Evolutionary conservation across 129 eudicot genomes (phyloP), one percentile per base, ranked within the genome.

Genomic region (Flaveria robusta): DNA sequence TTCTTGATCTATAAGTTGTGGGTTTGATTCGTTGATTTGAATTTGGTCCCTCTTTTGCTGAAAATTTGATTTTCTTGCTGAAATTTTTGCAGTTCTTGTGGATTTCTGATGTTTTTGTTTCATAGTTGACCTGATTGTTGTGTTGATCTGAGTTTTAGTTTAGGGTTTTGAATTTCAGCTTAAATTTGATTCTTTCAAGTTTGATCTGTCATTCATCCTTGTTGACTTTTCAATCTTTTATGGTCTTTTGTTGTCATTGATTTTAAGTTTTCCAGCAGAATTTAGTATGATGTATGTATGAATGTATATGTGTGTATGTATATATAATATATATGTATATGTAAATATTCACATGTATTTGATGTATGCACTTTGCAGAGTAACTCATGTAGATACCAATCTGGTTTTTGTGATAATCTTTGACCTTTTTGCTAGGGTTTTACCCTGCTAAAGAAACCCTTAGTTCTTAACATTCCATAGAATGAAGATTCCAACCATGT

Each of bases 1-100:
- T 54, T 74, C 70, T 80, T 68, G 71, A 80, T 80, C 79, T 80
- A 20, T 7, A 43, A 66, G 75, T 55, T 74, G 29, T 55, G 70
- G 70, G 75, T 74, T 68, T 54, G 42, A 55, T 74, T 54, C 42
- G 9, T 13, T 72, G 49, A 31, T 65, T 73, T 72, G 22, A 22
- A 72, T 63, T 68, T 69, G n/a, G 16, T n/a, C 37, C 12, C 18
- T 69, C 5, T 70, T 66, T 80, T 22, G 64, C 2, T 0, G 20
- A 55, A 66, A 51, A 15, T 15, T 54, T 12, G 23, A 49, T 24
- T 29, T 43, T 65, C 24, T 39, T 22, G 56, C 20, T 16, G 52
- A 65, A 66, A 26, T 80, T 14, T 37, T 52, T 71, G 58, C 20
- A 39, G 14, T 3, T 79, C 6, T 34, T 50, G 67, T 49, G 11